Conservation (phyloP, 208 protist genomes). For the Willaertia magna region DNA sequence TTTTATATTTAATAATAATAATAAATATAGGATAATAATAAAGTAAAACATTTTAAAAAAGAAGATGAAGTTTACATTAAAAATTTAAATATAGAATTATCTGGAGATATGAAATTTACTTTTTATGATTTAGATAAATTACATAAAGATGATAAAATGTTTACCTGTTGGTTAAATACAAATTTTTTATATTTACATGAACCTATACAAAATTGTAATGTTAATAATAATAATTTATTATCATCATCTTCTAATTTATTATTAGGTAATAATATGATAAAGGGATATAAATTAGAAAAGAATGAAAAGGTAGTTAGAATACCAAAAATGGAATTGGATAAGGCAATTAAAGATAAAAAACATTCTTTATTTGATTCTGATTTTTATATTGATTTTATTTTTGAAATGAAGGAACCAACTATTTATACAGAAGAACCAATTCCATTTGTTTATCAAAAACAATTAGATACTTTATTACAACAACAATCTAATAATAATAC, state of each 20-base stretch:
- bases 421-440: background rate
- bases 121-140: background rate
- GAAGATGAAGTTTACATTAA: background rate
- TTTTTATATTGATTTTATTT: background rate
- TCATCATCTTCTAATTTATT: background rate
- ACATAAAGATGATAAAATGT: background rate
- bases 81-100: background rate
- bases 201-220: too few species aligned
- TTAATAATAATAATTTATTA: too few species aligned
- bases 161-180: background rate
- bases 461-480: too few species aligned
- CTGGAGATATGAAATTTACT: background rate
- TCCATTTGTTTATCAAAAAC: background rate
- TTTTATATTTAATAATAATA: too few species aligned
- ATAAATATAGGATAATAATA: background rate
- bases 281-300: too few species aligned
- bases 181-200: background rate
- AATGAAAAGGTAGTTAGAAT: background rate
- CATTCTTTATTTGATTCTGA: background rate
- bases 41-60: background rate
- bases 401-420: background rate
- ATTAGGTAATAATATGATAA: background rate
- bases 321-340: background rate
- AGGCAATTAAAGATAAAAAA: background rate
- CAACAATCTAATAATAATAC: too few species aligned